Evolutionary conservation across 192 early-diverging fungal species (phyloP), one percentile per base, ranked within the genome.

Genomic region (Phycomyces nitens): DNA sequence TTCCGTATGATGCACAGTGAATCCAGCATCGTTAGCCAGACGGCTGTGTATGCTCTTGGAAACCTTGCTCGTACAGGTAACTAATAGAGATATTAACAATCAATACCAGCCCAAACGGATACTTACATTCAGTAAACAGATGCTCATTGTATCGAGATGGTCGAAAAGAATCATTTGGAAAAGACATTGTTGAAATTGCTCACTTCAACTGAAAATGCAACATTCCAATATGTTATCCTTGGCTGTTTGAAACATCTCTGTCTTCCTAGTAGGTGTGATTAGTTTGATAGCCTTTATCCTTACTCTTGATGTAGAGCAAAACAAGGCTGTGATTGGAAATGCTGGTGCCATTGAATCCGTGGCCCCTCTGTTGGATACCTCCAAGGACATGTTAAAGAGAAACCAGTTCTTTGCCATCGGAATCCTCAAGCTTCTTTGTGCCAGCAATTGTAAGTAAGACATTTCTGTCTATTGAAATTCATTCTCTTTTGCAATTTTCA

Each of bases 241-340:
- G 83, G 89, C 39, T 64, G 86, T 39, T 72, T 91, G 4, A 85
- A 86, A 47, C 89, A 91, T 71, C 77, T 91, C 44, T 80, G 85
- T 44, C 62, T 91, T 41, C 77, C 89, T 38, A 73, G 77, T 79
- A 73, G 69, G 64, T 41, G 49, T 20, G 40, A n/a, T n/a, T 3
- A 20, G 0, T 10, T 68, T 54, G 22, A n/a, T 52, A 24, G 21
- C 29, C 23, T 15, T 47, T 34, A 51, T 50, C n/a, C n/a, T n/a
- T 16, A 55, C 55, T 53, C n/a, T 18, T 34, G 29, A 34, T 40
- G 41, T 34, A 47, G 23, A 22, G 12, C 20, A 26, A 23, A 62
- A 62, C 27, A 77, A 75, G 66, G 59, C 67, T 1, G 53, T 69
- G 8, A 77, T 85, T 72, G 83, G 81, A 21, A 68, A 76, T 29